Percentiles rank a stretch among this genome's conserved stretches.
These are phyloP conservation scores for Kodamaea kaohsiungensis DNA, from an alignment of 805 yeast species.

Conservation along the genomic window DNA sequence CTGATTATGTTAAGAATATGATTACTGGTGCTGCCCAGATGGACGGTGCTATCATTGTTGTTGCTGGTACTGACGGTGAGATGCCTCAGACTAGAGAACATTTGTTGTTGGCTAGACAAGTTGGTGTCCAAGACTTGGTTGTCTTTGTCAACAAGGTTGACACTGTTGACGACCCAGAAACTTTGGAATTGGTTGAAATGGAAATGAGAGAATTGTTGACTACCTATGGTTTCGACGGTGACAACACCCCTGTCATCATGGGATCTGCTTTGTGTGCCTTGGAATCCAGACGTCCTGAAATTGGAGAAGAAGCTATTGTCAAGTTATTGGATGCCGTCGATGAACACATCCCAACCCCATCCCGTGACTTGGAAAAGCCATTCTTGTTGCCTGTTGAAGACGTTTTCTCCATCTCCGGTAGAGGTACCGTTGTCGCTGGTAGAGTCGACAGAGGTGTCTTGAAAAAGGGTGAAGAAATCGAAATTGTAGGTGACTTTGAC, in stretches of 20 bases:
- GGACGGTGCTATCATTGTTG: slow-evolving; percentile 99
- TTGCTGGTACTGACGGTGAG: slow-evolving; percentile 98
- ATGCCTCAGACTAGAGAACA: slow-evolving; percentile 99
- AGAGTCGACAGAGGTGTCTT: slow-evolving; percentile 98
- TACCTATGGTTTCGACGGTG: slow-evolving; percentile 96
- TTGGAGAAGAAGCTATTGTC: slow-evolving; percentile 82
- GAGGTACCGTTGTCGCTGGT: slow-evolving; percentile 99
- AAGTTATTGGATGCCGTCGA: slow-evolving; percentile 91
- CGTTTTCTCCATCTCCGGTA: slow-evolving; percentile 96
- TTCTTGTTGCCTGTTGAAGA: slow-evolving; percentile 98
- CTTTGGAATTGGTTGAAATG: slow-evolving; percentile 99
- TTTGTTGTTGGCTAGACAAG: slow-evolving; percentile 97
- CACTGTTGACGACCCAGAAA: slow-evolving; percentile 97
- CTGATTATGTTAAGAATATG: slow-evolving; percentile 98
- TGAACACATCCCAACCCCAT: slow-evolving; percentile 93
- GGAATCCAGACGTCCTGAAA: slow-evolving; percentile 84
- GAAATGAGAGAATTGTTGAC: slow-evolving; percentile 97
- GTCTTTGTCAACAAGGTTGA: slow-evolving; percentile 98
- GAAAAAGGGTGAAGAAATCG: slow-evolving; percentile 98
- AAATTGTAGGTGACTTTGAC: slow-evolving; percentile 90
- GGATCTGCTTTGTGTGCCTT: slow-evolving; percentile 98
- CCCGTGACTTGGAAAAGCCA: slow-evolving; percentile 93
- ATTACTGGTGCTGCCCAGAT: slow-evolving; percentile 99
- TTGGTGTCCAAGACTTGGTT: slow-evolving; percentile 96
- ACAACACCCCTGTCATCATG: slow-evolving; percentile 95